These are phyloP conservation scores for Geranium brycei DNA, from an alignment of 345 rosid genomes.

Conservation along the genomic window DNA sequence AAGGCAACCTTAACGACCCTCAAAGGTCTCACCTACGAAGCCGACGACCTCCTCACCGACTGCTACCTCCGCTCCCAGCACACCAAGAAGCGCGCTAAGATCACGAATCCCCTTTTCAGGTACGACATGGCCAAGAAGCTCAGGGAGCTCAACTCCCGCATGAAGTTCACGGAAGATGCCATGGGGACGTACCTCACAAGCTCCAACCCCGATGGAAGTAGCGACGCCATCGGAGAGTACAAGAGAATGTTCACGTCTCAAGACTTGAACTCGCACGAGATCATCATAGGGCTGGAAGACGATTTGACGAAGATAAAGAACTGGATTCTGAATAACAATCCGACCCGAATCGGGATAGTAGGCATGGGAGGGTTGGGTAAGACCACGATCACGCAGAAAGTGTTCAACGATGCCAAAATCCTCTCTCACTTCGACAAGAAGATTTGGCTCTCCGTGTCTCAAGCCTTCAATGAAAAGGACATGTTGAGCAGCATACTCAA, in stretches of 20 bases:
- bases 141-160: constrained; percentile 11
- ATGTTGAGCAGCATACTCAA: constrained; percentile 17
- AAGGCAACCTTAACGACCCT: constrained; percentile 4
- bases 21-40: constrained; percentile 14
- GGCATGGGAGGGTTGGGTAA: constrained; percentile 29
- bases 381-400: constrained; percentile 17
- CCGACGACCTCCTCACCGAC: constrained; percentile 20
- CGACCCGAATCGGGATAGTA: constrained; percentile 13
- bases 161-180: constrained; percentile 3
- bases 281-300: constrained; percentile 15
- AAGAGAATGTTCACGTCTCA: not conserved
- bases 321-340: constrained; percentile 7
- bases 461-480: constrained; percentile 8
- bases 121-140: constrained; percentile 11
- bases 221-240: not conserved
- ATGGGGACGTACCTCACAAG: constrained; percentile 1
- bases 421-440: constrained; percentile 7
- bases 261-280: constrained; percentile 8
- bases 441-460: constrained; percentile 22
- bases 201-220: not conserved
- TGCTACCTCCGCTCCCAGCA: constrained; percentile 13
- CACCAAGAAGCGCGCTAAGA: constrained; percentile 3
- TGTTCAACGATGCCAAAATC: constrained; percentile 12
- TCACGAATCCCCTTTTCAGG: constrained; percentile 5
- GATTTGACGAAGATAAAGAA: constrained; percentile 13